phyloP scores from a whole-genome alignment of 352 stramenopile species.

The Phytophthora foliorum region DNA sequence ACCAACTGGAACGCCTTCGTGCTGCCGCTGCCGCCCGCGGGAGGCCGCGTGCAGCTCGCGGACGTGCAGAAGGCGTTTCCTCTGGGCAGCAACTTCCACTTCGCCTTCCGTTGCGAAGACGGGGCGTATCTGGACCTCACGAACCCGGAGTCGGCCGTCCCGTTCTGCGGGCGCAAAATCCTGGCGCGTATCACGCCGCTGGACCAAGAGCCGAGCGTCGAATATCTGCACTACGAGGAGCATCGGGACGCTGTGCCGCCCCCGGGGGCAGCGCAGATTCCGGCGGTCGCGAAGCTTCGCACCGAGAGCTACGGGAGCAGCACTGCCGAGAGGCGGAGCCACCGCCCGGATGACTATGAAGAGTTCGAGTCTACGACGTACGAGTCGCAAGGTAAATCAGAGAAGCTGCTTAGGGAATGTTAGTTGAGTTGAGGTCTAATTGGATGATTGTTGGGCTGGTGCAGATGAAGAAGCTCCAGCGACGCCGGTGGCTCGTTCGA shows the following conservation, averaged over 20 bases:
- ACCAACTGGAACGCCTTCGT: slow-evolving; percentile 83
- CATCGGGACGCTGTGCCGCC: slow-evolving; percentile 2
- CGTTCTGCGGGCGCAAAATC: slow-evolving; percentile 76
- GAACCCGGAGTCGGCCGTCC: slow-evolving; percentile 72
- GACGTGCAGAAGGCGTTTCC: slow-evolving; percentile 81
- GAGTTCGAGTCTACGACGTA: slow-evolving; percentile 67
- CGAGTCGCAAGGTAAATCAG: slow-evolving; percentile 54
- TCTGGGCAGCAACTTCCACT: slow-evolving; percentile 74
- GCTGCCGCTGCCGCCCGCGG: slow-evolving; percentile 33
- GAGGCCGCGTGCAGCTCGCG: slow-evolving; percentile 46
- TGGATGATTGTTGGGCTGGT: not conserved
- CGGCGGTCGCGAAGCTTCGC: slow-evolving; percentile 21
- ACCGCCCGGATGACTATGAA: slow-evolving; percentile 56
- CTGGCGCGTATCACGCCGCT: slow-evolving; percentile 72
- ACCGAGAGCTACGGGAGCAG: slow-evolving; percentile 39
- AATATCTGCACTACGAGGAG: slow-evolving; percentile 51
- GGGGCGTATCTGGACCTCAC: slow-evolving; percentile 78
- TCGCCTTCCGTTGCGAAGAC: slow-evolving; percentile 78
- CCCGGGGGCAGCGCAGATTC: slow-evolving; percentile 9
- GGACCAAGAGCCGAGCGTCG: slow-evolving; percentile 54
- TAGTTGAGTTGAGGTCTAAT: slow-evolving; percentile 10
- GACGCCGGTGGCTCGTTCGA: slow-evolving; percentile 20
- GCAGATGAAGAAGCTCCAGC: slow-evolving; percentile 47
- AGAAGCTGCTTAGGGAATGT: not conserved
- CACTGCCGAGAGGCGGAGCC: slow-evolving; percentile 20